These are phyloP conservation scores for Cytospora schulzeri DNA, from an alignment of 2,329 filamentous ascomycete species.

Conservation along the genomic window DNA sequence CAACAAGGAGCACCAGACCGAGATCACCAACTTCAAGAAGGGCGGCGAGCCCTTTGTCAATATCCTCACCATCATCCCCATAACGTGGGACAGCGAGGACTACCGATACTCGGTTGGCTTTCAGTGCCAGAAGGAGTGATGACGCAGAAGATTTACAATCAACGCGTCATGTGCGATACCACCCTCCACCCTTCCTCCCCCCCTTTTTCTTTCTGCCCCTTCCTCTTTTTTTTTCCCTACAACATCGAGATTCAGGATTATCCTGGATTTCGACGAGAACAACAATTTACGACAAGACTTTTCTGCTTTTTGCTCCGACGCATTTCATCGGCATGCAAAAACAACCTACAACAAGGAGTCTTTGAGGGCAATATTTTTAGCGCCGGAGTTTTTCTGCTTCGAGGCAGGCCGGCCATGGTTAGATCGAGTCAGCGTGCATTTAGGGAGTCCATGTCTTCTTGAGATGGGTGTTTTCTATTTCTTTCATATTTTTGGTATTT, in stretches of 20 bases:
- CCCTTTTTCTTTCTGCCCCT: background rate
- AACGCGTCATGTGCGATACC: no score
- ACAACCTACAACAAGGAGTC: background rate
- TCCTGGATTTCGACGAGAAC: no score
- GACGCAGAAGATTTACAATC: no score
- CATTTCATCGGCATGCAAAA: background rate
- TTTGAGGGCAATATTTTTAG: background rate
- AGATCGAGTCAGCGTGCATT: conserved; percentile 10
- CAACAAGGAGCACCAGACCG: conserved; percentile 50
- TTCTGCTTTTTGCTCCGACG: background rate
- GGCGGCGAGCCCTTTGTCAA: conserved; percentile 81
- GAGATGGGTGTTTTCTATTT: background rate
- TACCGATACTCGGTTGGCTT: conserved; percentile 80
- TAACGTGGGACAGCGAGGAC: conserved; percentile 65
- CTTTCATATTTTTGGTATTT: background rate
- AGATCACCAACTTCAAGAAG: conserved; percentile 78
- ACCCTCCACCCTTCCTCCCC: no score
- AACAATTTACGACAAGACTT: background rate
- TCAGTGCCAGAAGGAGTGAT: conserved; percentile 56
- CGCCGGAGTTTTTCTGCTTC: conserved; percentile 1
- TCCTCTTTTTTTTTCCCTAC: background rate
- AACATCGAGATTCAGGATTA: no score
- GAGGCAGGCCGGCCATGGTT: background rate
- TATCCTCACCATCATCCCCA: conserved; percentile 80
- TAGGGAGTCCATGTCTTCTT: background rate